A percentile compares a stretch with the other conserved stretches of the same genome.
Evolutionary conservation across 768 basidiomycete species (phyloP).

Genomic region (Collybia mongolica): DNA sequence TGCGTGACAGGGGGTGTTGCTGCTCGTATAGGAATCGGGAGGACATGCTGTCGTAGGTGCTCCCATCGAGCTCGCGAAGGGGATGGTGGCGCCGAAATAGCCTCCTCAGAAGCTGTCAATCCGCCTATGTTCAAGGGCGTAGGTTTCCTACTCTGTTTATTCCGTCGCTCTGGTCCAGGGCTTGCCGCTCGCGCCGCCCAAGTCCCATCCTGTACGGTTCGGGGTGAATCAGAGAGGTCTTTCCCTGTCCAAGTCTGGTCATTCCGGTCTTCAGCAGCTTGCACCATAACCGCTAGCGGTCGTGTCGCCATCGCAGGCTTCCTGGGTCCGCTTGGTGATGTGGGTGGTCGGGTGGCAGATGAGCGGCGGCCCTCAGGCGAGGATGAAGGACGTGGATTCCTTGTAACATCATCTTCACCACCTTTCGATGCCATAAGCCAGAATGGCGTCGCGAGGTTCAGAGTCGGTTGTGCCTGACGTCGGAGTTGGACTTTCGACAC

Average conservation of each 20-base stretch:
- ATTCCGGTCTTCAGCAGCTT: not conserved
- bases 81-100: constrained; percentile 38
- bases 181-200: constrained; percentile 1
- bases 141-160: constrained; percentile 6
- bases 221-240: constrained; percentile 7
- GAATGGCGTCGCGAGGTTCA: no score
- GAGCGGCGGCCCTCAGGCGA: not conserved
- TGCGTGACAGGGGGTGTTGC: constrained; percentile 23
- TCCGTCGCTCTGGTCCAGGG: constrained; percentile 9
- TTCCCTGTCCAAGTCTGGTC: constrained; percentile 11
- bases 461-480: not conserved
- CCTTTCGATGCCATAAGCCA: no score
- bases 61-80: constrained; percentile 51
- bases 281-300: not conserved
- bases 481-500: not conserved
- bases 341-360: no score
- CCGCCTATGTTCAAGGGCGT: constrained; percentile 4
- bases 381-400: no score
- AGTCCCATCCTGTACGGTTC: not conserved
- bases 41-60: constrained; percentile 51
- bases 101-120: constrained; percentile 39
- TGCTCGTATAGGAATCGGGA: constrained; percentile 28
- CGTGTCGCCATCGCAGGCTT: not conserved
- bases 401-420: no score
- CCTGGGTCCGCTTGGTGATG: not conserved